phyloP scores from a whole-genome alignment of 78 protist genomes.

The Cyanophora paradoxa region DNA sequence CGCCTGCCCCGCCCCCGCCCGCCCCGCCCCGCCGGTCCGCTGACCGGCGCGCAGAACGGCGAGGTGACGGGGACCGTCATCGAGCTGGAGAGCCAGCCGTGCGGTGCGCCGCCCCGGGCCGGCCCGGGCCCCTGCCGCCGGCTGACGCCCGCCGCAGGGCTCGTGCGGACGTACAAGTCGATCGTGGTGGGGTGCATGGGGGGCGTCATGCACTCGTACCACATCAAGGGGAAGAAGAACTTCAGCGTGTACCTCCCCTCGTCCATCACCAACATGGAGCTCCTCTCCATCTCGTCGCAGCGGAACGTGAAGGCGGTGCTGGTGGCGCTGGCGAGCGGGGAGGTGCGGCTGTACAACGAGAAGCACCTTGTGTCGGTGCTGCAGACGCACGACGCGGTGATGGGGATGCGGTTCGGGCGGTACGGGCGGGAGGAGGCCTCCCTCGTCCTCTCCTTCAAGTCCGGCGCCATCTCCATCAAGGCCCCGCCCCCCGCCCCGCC shows the following conservation, averaged over 20 bases:
- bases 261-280: not conserved
- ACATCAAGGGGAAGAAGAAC: constrained; percentile 37
- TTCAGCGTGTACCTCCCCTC: constrained; percentile 29
- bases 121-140: too few species aligned
- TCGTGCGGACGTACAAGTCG: constrained; percentile 18
- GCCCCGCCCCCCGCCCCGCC: constrained; percentile 26
- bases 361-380: constrained; percentile 11
- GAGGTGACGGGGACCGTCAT: constrained; percentile 32
- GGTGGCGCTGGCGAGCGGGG: constrained; percentile 32
- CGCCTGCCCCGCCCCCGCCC: not conserved
- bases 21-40: not conserved
- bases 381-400: constrained; percentile 8
- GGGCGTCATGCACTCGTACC: constrained; percentile 28
- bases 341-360: constrained; percentile 53
- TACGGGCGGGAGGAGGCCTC: constrained; percentile 50
- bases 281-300: not conserved
- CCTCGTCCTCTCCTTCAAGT: constrained; percentile 1
- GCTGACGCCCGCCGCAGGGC: not conserved
- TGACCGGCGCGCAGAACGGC: constrained; percentile 21
- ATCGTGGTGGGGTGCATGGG: constrained; percentile 42
- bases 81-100: constrained; percentile 41
- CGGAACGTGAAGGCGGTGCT: not conserved
- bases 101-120: too few species aligned
- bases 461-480: constrained; percentile 42
- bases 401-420: constrained; percentile 44